Base-by-base conservation (phyloP, 345 rosid species). In the Moringa oleifera region DNA sequence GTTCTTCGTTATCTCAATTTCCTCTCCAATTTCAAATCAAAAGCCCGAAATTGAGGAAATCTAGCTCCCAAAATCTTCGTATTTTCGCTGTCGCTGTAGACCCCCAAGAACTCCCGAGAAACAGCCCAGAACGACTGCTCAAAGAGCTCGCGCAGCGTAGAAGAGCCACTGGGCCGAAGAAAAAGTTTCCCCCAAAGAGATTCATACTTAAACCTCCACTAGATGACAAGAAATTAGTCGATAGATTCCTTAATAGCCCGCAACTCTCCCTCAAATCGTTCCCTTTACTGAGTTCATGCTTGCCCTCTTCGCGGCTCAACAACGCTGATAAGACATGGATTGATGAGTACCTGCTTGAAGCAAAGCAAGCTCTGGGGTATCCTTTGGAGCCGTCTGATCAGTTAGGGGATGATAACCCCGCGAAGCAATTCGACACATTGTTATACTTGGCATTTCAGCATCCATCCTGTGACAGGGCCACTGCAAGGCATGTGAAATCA, bases 121-220 rank as follows among this genome's bases (percentile, higher is more conserved):
- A 86, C 71, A 90, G 88, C 76, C 97, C 99, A 1, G 95, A 88
- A 54, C 76, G 95, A 47, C 92, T 94, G 0, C 92, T 94, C 72
- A 94, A 94, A 71, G 99, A 90, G 84, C 90, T 94, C 3, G 85
- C 84, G 0, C 89, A 94, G 71, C 91, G 97, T 57, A 94, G 84
- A 73, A 83, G 70, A 63, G 58, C 75, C 9, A 80, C 83, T 1
- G 72, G 79, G 23, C 96, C 97, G 0, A 90, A 80, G 81, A 88
- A 81, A 75, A 83, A 80, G 61, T 18, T 75, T 0, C 98, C 96
- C 2, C 97, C 95, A 0, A 90, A 67, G 53, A 75, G 79, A 53
- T 94, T 83, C 73, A 86, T 94, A 28, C 75, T 94, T 16, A 82
- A 79, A 41, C 97, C 96, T 18, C 97, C 97, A 1, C 74, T 94